phyloP scores from a whole-genome alignment of 2,329 filamentous ascomycete species.

The Helotiales sp. region DNA sequence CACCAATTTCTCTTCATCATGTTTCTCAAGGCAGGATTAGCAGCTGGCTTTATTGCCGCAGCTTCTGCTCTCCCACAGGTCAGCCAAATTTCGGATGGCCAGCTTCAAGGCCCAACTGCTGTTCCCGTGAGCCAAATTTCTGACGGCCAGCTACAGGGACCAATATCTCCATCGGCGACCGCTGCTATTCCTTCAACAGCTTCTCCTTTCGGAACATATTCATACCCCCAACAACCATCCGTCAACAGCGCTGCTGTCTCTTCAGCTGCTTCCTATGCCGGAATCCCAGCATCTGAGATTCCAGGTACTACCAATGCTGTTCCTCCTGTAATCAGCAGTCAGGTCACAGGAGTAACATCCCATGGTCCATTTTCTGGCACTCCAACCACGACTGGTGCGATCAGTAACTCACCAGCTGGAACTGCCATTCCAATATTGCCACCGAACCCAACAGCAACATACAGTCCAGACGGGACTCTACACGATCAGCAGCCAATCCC shows the following conservation, averaged over 20 bases:
- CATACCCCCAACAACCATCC: conserved; percentile 35
- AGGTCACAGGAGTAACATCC: conserved; percentile 62
- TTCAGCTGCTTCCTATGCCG: conserved; percentile 34
- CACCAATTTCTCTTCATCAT: conserved; percentile 9
- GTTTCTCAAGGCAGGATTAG: conserved; percentile 30
- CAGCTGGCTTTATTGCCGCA: conserved; percentile 29
- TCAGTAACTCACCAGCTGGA: conserved; percentile 61
- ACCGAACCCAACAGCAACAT: conserved; percentile 67
- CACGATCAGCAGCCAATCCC: conserved; percentile 72
- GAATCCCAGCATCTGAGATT: conserved; percentile 36
- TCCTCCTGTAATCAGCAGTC: conserved; percentile 51
- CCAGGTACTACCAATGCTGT: conserved; percentile 37
- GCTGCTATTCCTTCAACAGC: neutral
- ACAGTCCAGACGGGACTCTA: conserved; percentile 73
- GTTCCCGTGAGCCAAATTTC: conserved; percentile 15
- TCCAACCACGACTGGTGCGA: conserved; percentile 71
- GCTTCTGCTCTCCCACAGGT: conserved; percentile 30
- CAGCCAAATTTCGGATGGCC: conserved; percentile 22
- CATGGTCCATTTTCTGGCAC: conserved; percentile 73
- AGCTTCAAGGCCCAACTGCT: conserved; percentile 18
- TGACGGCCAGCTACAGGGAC: conserved; percentile 25
- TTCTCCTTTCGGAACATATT: conserved; percentile 29
- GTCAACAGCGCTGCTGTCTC: conserved; percentile 37
- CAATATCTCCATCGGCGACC: conserved; percentile 1
- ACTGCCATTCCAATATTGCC: conserved; percentile 62